Percentiles rank a stretch among this genome's conserved stretches.
These are phyloP conservation scores for Liriodendron chinense DNA, from an alignment of 164 flowering plant species.

Conservation along the genomic window DNA sequence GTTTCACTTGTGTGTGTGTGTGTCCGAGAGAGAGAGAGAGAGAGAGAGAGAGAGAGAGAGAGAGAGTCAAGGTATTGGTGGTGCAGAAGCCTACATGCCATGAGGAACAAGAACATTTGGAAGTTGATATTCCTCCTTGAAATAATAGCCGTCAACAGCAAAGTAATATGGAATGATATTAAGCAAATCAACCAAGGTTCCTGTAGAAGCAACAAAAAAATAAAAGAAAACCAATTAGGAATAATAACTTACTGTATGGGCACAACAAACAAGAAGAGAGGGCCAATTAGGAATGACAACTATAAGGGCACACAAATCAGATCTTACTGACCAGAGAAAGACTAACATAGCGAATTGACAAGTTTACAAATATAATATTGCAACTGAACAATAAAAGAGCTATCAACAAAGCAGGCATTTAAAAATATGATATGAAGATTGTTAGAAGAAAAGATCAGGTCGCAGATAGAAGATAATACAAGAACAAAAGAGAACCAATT, in stretches of 20 bases:
- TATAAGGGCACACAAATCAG: no score
- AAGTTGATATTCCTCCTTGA: conserved; percentile 74
- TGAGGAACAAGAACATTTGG: conserved; percentile 80
- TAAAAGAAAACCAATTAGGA: neutral
- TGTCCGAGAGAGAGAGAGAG: neutral
- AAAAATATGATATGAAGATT: no score
- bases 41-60: neutral
- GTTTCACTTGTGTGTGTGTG: no score
- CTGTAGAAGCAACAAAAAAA: conserved; percentile 33
- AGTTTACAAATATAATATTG: no score
- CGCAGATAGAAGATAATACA: no score
- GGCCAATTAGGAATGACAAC: neutral
- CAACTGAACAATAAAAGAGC: no score
- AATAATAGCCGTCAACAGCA: conserved; percentile 47
- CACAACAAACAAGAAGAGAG: neutral
- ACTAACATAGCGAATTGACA: no score
- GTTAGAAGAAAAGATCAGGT: no score
- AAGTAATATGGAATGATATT: conserved; percentile 45
- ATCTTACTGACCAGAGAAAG: no score
- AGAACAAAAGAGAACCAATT: neutral
- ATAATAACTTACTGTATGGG: neutral
- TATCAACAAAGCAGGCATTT: no score
- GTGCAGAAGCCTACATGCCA: conserved; percentile 65
- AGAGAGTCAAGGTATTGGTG: neutral
- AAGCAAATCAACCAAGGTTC: conserved; percentile 86